Conservation (phyloP, 306 rosid species). For the Lathyrus sativus region DNA sequence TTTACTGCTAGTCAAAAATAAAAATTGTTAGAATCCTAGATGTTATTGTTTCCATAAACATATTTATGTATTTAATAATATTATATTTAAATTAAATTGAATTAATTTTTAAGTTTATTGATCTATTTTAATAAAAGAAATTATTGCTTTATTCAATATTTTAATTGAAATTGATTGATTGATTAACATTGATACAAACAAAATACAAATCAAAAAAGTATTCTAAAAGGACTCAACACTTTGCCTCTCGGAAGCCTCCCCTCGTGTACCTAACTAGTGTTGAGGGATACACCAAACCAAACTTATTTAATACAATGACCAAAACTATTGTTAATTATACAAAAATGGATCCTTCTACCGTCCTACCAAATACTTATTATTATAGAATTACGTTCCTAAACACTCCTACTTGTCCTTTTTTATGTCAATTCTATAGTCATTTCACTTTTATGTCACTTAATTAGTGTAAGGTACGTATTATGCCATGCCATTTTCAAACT, state of each 20-base stretch:
- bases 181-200: slow-evolving; percentile 4
- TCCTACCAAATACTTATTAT: slow-evolving; percentile 29
- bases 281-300: slow-evolving; percentile 51
- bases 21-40: too few relatives aligned
- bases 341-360: slow-evolving; percentile 30
- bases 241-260: slow-evolving; percentile 8
- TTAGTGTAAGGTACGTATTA: background rate
- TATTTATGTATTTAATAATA: too few relatives aligned
- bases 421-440: slow-evolving; percentile 22
- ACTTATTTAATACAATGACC: slow-evolving; percentile 43
- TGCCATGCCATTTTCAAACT: slow-evolving; percentile 1
- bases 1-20: too few relatives aligned
- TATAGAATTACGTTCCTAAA: slow-evolving; percentile 34
- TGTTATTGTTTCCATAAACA: too few relatives aligned
- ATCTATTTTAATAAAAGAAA: too few relatives aligned
- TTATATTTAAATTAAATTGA: too few relatives aligned
- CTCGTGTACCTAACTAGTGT: slow-evolving; percentile 36
- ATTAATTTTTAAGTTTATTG: too few relatives aligned
- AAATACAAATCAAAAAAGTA: background rate
- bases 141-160: background rate
- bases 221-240: background rate
- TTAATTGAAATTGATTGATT: background rate
- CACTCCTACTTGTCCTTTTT: slow-evolving; percentile 22
- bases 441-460: slow-evolving; percentile 13
- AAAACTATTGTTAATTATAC: slow-evolving; percentile 35